phyloP scores from a whole-genome alignment of 1,139 yeast species.

The Casaregolazyma lundiana region DNA sequence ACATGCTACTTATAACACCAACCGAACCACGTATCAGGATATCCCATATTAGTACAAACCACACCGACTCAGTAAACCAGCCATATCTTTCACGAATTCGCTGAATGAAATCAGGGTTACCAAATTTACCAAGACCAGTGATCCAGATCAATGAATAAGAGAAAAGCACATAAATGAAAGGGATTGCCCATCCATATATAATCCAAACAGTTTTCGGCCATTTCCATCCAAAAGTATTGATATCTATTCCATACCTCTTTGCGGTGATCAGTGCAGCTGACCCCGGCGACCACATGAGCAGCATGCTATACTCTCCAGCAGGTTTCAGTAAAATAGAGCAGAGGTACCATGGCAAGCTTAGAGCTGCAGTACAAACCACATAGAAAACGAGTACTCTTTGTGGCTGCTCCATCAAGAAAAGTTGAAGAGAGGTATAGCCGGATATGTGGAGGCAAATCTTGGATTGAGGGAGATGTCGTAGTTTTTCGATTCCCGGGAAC shows the following conservation, averaged over 20 bases:
- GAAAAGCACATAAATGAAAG: neutral
- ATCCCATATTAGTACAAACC: neutral
- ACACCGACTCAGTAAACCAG: neutral
- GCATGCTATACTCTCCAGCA: neutral
- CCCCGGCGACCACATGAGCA: conserved; percentile 1
- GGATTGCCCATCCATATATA: neutral
- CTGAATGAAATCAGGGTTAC: neutral
- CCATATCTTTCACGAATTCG: neutral
- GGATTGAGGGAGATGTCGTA: too few species aligned
- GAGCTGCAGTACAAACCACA: neutral
- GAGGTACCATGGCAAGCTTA: neutral
- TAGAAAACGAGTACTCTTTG: neutral
- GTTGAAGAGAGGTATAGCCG: neutral
- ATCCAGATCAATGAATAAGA: neutral
- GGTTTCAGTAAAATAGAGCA: neutral
- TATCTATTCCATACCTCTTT: neutral
- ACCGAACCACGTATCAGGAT: neutral
- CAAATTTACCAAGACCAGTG: neutral
- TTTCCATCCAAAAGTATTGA: neutral
- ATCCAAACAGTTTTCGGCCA: neutral
- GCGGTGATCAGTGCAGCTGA: neutral
- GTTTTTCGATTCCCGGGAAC: too few species aligned
- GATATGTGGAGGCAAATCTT: too few species aligned
- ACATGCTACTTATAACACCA: neutral
- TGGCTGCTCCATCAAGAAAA: neutral